phyloP scores from a whole-genome alignment of 148 eudicot genomes.

The Nepenthes gracilis region DNA sequence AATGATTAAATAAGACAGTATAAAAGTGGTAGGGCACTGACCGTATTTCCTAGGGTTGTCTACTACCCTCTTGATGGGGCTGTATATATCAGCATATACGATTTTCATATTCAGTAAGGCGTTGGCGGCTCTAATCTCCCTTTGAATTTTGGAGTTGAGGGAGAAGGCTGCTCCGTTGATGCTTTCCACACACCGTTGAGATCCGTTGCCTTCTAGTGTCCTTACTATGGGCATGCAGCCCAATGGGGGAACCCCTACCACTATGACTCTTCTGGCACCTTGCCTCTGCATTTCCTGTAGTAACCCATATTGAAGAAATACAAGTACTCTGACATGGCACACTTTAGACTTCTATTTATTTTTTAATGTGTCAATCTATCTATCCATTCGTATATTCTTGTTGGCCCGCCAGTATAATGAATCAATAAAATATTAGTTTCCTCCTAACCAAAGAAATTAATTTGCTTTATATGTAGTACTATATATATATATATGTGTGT shows the following conservation, averaged over 20 bases:
- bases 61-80: slow-evolving; percentile 18
- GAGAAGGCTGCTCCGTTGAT: slow-evolving; percentile 28
- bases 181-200: slow-evolving; percentile 18
- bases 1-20: too few species aligned
- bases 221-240: slow-evolving; percentile 41
- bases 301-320: not conserved
- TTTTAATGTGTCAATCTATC: too few species aligned
- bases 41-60: slow-evolving; percentile 30
- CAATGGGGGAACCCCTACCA: slow-evolving; percentile 39
- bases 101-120: slow-evolving; percentile 7
- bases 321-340: too few species aligned
- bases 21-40: slow-evolving; percentile 2
- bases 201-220: slow-evolving; percentile 11
- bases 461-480: too few species aligned
- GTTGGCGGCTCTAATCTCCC: slow-evolving; percentile 6
- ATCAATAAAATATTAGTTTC: too few species aligned
- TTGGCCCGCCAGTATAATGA: too few species aligned
- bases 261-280: slow-evolving; percentile 34
- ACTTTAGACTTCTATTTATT: too few species aligned
- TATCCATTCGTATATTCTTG: too few species aligned
- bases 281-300: slow-evolving; percentile 17
- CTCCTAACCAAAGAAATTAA: too few species aligned
- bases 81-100: slow-evolving; percentile 24
- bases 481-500: too few species aligned
- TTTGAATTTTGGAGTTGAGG: slow-evolving; percentile 22